These are phyloP conservation scores for Hygrocybe coccinea DNA, from an alignment of 768 basidiomycete genomes.

Conservation along the genomic window DNA sequence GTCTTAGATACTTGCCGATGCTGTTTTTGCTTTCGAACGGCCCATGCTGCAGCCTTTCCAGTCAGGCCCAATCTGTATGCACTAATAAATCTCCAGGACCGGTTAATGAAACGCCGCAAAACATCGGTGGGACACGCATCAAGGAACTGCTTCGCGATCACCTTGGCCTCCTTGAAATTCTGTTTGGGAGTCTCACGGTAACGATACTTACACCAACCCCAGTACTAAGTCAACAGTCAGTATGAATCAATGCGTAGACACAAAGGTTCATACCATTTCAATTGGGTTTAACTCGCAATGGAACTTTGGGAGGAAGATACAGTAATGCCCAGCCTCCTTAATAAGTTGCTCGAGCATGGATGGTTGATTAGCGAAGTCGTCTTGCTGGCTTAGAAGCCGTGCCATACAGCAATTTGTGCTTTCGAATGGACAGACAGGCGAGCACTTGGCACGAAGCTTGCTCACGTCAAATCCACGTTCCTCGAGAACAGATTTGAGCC, in stretches of 20 bases:
- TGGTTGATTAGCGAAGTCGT: conserved; percentile 28
- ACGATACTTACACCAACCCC: conserved; percentile 35
- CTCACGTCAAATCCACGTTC: conserved; percentile 38
- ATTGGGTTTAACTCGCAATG: conserved; percentile 39
- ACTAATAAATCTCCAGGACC: conserved; percentile 32
- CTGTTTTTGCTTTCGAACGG: conserved; percentile 32
- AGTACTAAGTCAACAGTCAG: conserved; percentile 6
- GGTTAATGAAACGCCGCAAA: conserved; percentile 34
- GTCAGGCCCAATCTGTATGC: conserved; percentile 33
- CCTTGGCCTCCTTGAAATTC: conserved; percentile 31
- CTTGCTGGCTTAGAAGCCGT: conserved; percentile 27
- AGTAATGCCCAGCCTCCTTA: conserved; percentile 25
- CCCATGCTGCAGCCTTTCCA: conserved; percentile 37
- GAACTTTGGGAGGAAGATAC: conserved; percentile 33
- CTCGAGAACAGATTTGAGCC: conserved; percentile 19
- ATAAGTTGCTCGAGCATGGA: conserved; percentile 27
- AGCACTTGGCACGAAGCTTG: conserved; percentile 22
- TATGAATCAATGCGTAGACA: no score
- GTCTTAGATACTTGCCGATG: conserved; percentile 27
- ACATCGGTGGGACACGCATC: conserved; percentile 35
- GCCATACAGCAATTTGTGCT: conserved; percentile 29
- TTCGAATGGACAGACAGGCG: conserved; percentile 19
- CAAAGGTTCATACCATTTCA: conserved; percentile 30
- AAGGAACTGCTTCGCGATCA: conserved; percentile 21
- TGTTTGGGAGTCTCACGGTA: conserved; percentile 30